These are phyloP conservation scores for Murraya koenigii DNA, from an alignment of 345 rosid genomes.

Conservation along the genomic window DNA sequence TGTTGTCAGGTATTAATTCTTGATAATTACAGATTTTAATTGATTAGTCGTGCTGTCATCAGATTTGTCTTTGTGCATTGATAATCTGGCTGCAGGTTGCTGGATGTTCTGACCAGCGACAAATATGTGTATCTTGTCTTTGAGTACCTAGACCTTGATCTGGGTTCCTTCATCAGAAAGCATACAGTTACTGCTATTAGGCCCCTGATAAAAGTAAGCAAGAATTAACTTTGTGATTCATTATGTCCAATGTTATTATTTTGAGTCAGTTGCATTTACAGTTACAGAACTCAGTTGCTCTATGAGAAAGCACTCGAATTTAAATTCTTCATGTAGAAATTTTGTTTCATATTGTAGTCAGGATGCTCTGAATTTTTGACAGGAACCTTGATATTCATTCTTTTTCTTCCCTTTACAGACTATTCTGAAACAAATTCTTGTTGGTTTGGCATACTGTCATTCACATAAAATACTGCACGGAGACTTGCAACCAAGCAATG, in stretches of 20 bases:
- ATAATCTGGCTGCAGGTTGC: conserved; percentile 5
- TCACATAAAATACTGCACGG: conserved; percentile 45
- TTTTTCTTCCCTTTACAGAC: neutral
- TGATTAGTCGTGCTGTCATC: too few relatives aligned
- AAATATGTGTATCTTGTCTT: conserved; percentile 3
- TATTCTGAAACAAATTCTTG: conserved; percentile 2
- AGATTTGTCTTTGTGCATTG: neutral
- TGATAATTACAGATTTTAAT: too few relatives aligned
- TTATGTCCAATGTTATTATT: neutral
- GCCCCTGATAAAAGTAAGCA: neutral
- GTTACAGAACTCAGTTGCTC: neutral
- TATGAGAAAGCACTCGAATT: neutral
- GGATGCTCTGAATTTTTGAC: neutral
- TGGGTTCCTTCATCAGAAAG: neutral
- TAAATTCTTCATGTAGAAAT: too few relatives aligned
- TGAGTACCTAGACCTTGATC: conserved; percentile 4
- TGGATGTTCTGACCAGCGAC: neutral
- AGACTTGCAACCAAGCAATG: conserved; percentile 49
- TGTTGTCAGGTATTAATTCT: conserved; percentile 6
- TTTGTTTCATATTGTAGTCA: too few relatives aligned
- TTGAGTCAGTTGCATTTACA: neutral
- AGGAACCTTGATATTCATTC: neutral
- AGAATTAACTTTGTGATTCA: neutral
- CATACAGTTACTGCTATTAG: neutral
- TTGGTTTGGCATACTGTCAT: conserved; percentile 34